Conservation (phyloP, 2,329 filamentous ascomycete species). For the Nemania sp. region DNA sequence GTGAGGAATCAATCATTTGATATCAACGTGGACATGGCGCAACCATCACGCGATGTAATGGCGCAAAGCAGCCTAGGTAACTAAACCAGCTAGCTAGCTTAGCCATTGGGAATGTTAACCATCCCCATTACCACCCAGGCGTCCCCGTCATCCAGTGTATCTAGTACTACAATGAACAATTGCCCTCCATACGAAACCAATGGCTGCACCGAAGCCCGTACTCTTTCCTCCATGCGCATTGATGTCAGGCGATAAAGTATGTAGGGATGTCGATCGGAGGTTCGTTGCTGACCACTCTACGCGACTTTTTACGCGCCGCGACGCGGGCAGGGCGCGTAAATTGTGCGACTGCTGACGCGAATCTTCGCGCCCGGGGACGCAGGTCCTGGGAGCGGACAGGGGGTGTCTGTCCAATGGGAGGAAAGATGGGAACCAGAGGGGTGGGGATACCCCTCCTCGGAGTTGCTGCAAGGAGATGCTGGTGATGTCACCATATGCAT, state of each 20-base stretch:
- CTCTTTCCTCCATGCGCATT: neutral
- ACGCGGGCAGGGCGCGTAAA: conserved; percentile 29
- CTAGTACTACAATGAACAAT: conserved; percentile 25
- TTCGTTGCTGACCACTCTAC: conserved; percentile 29
- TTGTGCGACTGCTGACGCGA: conserved; percentile 27
- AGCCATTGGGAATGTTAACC: conserved; percentile 20
- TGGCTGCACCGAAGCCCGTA: too few species aligned
- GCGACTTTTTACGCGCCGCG: conserved; percentile 24
- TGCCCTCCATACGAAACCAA: conserved; percentile 13
- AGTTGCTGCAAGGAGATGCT: conserved; percentile 5
- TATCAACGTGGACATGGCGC: conserved; percentile 1
- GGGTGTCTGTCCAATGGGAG: conserved; percentile 20
- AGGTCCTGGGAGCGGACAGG: neutral
- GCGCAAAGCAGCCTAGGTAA: conserved; percentile 8
- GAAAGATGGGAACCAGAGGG: neutral
- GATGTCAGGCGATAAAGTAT: neutral
- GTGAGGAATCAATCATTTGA: conserved; percentile 9
- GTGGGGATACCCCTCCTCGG: conserved; percentile 26
- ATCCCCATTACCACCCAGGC: conserved; percentile 5
- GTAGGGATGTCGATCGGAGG: neutral
- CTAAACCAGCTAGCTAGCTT: neutral
- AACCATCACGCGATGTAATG: conserved; percentile 1
- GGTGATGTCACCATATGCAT: conserved; percentile 25
- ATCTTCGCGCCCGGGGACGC: conserved; percentile 26
- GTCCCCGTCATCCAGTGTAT: conserved; percentile 12